These are phyloP conservation scores for Trametes pubescens DNA, from an alignment of 1,284 basidiomycete species.

Conservation along the genomic window DNA sequence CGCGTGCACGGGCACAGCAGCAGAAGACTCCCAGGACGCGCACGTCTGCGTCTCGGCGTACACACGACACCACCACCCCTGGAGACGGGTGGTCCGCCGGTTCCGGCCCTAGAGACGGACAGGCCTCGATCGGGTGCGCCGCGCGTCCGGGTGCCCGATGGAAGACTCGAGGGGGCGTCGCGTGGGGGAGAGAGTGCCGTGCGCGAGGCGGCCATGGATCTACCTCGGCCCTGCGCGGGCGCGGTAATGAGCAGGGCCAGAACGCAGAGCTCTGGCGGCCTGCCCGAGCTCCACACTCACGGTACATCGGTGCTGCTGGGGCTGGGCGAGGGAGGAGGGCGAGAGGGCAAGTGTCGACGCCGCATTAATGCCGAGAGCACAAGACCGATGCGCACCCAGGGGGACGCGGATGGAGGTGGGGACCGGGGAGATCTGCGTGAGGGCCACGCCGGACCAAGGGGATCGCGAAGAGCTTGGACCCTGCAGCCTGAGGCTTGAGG, in stretches of 20 bases:
- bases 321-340: not conserved
- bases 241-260: slow-evolving; percentile 15
- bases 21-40: too few species aligned
- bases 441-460: not conserved
- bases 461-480: not conserved
- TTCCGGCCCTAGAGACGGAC: slow-evolving; percentile 14
- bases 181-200: not conserved
- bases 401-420: not conserved
- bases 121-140: slow-evolving; percentile 4
- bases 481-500: not conserved
- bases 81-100: slow-evolving; percentile 10
- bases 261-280: not conserved
- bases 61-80: slow-evolving; percentile 2
- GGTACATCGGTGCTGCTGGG: slow-evolving; percentile 1
- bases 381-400: not conserved
- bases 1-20: not conserved
- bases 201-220: slow-evolving; percentile 11
- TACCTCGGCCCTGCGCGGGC: slow-evolving; percentile 10
- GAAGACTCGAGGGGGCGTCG: not conserved
- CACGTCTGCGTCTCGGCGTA: too few species aligned
- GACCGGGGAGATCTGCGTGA: slow-evolving; percentile 3
- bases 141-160: not conserved
- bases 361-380: slow-evolving; percentile 19
- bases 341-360: slow-evolving; percentile 2
- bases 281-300: slow-evolving; percentile 21